A percentile compares a stretch with the other conserved stretches of the same genome.
Conservation (phyloP, 2,329 filamentous ascomycete genomes). For the Neofusicoccum cordaticola region DNA sequence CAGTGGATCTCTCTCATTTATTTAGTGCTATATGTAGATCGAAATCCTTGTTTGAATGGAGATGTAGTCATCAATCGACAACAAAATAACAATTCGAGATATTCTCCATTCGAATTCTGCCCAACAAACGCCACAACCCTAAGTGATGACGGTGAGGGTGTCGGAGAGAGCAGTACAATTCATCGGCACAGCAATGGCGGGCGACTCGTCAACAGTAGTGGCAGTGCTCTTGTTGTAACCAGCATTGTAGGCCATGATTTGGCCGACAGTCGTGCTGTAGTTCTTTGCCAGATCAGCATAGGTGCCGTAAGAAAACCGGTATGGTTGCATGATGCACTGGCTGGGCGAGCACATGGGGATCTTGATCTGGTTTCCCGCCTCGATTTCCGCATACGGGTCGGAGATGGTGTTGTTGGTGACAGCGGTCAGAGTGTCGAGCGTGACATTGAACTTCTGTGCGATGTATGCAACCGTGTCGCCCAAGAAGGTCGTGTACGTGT, state of each 20-base stretch:
- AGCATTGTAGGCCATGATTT: constrained; percentile 16
- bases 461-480: constrained; percentile 6
- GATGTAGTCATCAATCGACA: no score
- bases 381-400: neutral
- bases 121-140: no score
- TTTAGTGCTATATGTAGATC: no score
- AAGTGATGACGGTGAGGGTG: no score
- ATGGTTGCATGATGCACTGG: constrained; percentile 10
- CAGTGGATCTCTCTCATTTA: no score
- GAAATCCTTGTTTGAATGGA: no score
- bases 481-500: constrained; percentile 4
- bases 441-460: constrained; percentile 1
- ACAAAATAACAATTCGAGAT: no score
- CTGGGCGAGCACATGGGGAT: neutral
- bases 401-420: neutral
- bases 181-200: neutral
- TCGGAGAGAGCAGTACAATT: no score
- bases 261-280: constrained; percentile 16
- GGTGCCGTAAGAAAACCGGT: neutral
- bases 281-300: constrained; percentile 14
- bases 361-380: neutral
- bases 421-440: neutral
- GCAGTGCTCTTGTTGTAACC: constrained; percentile 14
- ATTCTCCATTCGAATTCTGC: no score
- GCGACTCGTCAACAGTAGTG: neutral